Evolutionary conservation across 768 basidiomycete genomes (phyloP), one percentile per base, ranked within the genome.

Genomic region (Suillus fuscotomentosus): DNA sequence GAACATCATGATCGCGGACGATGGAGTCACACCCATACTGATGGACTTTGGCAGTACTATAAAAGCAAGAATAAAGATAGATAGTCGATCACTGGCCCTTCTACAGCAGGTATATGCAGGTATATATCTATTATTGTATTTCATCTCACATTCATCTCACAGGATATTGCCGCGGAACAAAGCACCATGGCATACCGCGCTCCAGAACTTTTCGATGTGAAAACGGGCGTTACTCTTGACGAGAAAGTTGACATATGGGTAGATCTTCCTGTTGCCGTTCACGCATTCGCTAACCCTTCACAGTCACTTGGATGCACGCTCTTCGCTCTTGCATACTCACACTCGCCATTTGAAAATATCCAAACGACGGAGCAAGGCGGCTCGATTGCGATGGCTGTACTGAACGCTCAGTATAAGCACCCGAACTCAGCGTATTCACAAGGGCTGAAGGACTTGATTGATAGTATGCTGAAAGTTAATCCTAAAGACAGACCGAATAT

Each of bases 161-260:
- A 92, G 86, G 97, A 99, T 74, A 88, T 97, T 67, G 97, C 97
- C 3, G 95, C 94, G 20, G 97, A 99, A 76, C 96, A 97, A 76
- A 97, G 95, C 68, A 95, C 95, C 14, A 99, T 99, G 97, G 93
- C 97, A 0, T 99, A 97, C 71, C 89, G 97, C 22, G 96, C 97
- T 2, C 97, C 97, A 0, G 97, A 99, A 72, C 81, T 99, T 24
- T 99, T 98, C 73, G 97, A 99, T 70, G 96, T 97, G 63, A 97
- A 97, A 75, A 98, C 95, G 5, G 94, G 93, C 27, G 80, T 84
- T 47, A 86, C 81, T 1, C 78, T 99, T 9, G 94, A 97, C 69
- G 97, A 98, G 79, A 96, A 95, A 72, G 95, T 97, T 13, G 95
- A 97, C 73, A 95, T 97, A 39, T 97, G 95, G 95, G 95, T 94